Percentiles rank a stretch among this genome's conserved stretches.
phyloP scores from a whole-genome alignment of 257 asterid species.

The Verbascum thapsus region DNA sequence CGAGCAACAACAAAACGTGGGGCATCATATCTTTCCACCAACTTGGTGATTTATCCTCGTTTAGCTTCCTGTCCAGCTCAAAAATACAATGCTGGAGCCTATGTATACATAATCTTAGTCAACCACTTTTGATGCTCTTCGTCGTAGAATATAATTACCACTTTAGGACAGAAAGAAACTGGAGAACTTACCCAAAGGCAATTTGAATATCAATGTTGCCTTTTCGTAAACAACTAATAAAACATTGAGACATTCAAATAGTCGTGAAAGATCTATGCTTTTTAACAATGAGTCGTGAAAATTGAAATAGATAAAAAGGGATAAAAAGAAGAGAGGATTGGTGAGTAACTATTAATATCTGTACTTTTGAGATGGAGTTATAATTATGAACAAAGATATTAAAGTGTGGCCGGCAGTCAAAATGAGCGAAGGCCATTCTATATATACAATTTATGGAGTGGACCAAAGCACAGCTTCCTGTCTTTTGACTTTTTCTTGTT shows the following conservation, averaged over 20 bases:
- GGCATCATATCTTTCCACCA: background rate
- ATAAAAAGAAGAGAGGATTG: background rate
- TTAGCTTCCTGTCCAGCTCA: conserved; percentile 6
- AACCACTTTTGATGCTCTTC: background rate
- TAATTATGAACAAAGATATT: background rate
- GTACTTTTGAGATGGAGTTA: background rate
- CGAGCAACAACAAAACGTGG: background rate
- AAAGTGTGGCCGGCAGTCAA: background rate
- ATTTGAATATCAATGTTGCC: background rate
- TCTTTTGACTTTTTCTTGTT: background rate
- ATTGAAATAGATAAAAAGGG: too few relatives aligned
- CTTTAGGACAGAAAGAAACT: background rate
- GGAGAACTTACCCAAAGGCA: background rate
- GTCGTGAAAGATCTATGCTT: background rate
- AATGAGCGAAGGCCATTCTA: background rate
- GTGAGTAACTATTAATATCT: background rate
- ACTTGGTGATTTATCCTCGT: background rate
- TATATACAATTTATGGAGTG: background rate
- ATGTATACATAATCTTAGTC: background rate
- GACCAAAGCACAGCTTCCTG: background rate
- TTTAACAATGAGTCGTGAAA: background rate
- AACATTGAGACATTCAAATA: background rate
- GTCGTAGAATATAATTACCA: background rate
- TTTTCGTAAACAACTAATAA: background rate
- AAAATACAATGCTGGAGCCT: background rate